Conservation (phyloP, 2,329 filamentous ascomycete species). For the Akanthomyces lecanii region DNA sequence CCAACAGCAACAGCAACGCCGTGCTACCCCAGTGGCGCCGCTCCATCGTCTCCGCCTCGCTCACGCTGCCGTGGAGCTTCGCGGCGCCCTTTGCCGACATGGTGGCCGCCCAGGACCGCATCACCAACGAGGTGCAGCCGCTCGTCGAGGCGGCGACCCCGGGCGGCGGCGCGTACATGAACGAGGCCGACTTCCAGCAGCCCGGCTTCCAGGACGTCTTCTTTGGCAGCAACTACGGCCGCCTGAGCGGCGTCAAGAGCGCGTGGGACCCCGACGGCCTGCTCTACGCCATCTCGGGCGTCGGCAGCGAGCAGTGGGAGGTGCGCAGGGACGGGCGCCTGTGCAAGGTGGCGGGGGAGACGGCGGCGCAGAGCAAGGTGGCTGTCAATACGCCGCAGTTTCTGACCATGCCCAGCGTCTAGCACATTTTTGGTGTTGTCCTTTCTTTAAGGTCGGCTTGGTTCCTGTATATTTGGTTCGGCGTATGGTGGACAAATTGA, state of each 20-base stretch:
- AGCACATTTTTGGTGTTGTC: too few species aligned
- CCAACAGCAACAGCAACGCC: slow-evolving; percentile 25
- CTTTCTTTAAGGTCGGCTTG: too few species aligned
- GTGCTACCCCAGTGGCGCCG: slow-evolving; percentile 40
- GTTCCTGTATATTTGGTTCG: too few species aligned
- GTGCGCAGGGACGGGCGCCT: slow-evolving; percentile 26
- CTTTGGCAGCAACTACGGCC: slow-evolving; percentile 43
- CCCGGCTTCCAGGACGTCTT: slow-evolving; percentile 42
- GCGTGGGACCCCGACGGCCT: slow-evolving; percentile 42
- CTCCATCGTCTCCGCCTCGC: slow-evolving; percentile 26
- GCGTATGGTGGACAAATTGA: too few species aligned
- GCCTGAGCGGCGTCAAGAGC: slow-evolving; percentile 42
- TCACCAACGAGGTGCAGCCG: slow-evolving; percentile 27
- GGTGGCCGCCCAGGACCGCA: slow-evolving; percentile 28
- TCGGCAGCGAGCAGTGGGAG: slow-evolving; percentile 49
- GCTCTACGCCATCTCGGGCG: slow-evolving; percentile 45
- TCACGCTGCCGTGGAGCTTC: slow-evolving; percentile 26
- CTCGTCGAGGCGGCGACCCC: slow-evolving; percentile 26
- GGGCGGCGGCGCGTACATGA: slow-evolving; percentile 43
- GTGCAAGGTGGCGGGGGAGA: too few species aligned
- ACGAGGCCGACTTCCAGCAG: slow-evolving; percentile 48
- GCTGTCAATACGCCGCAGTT: too few species aligned
- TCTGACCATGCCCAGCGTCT: too few species aligned
- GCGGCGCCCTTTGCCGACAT: slow-evolving; percentile 27
- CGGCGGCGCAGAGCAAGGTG: too few species aligned